Conservation (phyloP, 2,329 filamentous ascomycete species). For the Aspergillus sp. region DNA sequence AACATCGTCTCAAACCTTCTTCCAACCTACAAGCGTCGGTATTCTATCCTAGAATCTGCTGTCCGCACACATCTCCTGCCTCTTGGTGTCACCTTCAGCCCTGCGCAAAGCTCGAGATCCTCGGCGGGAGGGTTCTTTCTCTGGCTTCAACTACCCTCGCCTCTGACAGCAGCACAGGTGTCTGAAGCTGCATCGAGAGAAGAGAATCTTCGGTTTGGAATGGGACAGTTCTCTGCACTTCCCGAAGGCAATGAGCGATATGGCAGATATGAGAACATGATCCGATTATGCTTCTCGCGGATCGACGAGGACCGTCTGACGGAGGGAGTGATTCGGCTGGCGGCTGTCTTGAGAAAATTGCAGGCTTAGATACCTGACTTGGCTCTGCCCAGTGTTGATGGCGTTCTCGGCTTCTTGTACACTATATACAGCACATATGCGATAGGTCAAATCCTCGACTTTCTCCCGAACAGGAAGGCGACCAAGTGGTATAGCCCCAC, state of each 20-base stretch:
- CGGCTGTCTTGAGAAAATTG: background rate
- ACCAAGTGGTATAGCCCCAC: too few relatives aligned
- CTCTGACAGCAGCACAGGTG: conserved; percentile 7
- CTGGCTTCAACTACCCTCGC: conserved; percentile 12
- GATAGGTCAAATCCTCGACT: too few relatives aligned
- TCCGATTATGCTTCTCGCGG: background rate
- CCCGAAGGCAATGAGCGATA: conserved; percentile 47
- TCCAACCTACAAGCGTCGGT: conserved; percentile 10
- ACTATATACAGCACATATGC: too few relatives aligned
- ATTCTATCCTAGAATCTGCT: conserved; percentile 3
- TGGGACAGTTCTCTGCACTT: conserved; percentile 40
- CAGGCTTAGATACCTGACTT: background rate
- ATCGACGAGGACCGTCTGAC: background rate
- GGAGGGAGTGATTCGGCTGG: background rate
- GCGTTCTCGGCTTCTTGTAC: too few relatives aligned
- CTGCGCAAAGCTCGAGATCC: background rate
- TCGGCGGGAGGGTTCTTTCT: conserved; percentile 13
- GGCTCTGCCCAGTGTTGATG: too few relatives aligned
- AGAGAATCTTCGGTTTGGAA: conserved; percentile 9
- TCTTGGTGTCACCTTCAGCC: conserved; percentile 12
- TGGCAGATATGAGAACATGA: background rate
- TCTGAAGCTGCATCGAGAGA: conserved; percentile 3
- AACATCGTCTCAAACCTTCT: conserved; percentile 50
- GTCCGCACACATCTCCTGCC: conserved; percentile 9
- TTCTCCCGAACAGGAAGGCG: too few relatives aligned